Conservation (phyloP, 2,329 filamentous ascomycete genomes). For the Colletotrichum falcatum region DNA sequence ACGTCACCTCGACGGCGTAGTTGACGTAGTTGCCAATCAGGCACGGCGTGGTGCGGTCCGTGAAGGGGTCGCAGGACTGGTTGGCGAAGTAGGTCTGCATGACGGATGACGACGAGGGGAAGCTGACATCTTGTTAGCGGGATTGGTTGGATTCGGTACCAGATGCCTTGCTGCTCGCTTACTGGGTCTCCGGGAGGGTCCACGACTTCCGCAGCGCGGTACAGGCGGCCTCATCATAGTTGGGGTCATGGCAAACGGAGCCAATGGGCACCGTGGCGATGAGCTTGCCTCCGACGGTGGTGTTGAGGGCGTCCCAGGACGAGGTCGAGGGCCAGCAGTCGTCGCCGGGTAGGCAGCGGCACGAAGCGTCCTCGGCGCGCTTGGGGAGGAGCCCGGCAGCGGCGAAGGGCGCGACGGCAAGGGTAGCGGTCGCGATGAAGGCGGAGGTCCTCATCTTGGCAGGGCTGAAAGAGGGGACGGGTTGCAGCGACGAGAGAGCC, state of each 20-base stretch:
- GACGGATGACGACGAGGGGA: conserved; percentile 53
- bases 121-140: conserved; percentile 44
- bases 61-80: conserved; percentile 54
- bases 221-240: conserved; percentile 60
- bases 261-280: conserved; percentile 66
- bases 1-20: conserved; percentile 53
- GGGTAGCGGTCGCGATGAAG: conserved; percentile 26
- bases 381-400: conserved; percentile 33
- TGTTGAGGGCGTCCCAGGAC: conserved; percentile 64
- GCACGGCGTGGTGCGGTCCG: conserved; percentile 53
- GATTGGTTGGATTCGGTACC: not conserved
- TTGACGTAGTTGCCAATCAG: conserved; percentile 56
- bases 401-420: conserved; percentile 32
- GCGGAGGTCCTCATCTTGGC: conserved; percentile 37
- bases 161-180: conserved; percentile 34
- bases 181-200: conserved; percentile 52
- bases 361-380: conserved; percentile 43
- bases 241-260: conserved; percentile 62
- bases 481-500: not conserved
- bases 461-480: conserved; percentile 10
- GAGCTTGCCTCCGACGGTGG: conserved; percentile 61
- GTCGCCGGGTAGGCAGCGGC: conserved; percentile 64
- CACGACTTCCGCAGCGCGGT: conserved; percentile 51
- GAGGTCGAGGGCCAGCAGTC: conserved; percentile 62
- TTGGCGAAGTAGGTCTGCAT: conserved; percentile 55